Evolutionary conservation across 208 protist species (phyloP).

Genomic region (Trypanosoma conorhini): DNA sequence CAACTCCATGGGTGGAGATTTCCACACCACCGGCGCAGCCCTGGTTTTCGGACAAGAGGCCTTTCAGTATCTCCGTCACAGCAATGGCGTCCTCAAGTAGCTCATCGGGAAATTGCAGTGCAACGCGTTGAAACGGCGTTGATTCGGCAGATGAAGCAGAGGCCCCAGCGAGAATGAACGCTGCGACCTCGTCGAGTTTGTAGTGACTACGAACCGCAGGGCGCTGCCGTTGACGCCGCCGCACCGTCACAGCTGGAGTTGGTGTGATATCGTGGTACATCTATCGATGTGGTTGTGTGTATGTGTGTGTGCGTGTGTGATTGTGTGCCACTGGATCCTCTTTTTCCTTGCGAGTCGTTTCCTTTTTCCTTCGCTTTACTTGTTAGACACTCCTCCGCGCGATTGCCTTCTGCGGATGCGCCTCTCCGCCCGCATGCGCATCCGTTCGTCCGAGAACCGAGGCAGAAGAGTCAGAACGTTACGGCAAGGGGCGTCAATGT

Average conservation of each 20-base stretch:
- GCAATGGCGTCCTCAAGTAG: slow-evolving; percentile 67
- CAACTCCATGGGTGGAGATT: background rate
- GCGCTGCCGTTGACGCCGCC: slow-evolving; percentile 28
- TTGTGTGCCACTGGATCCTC: background rate
- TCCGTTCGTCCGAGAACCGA: too few species aligned
- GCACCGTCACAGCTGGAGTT: slow-evolving; percentile 45
- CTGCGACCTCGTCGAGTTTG: slow-evolving; percentile 29
- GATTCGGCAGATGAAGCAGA: slow-evolving; percentile 22
- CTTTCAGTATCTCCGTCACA: slow-evolving; percentile 56
- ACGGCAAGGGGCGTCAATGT: too few species aligned
- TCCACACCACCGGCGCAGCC: slow-evolving; percentile 32
- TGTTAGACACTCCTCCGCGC: too few species aligned
- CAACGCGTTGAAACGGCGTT: slow-evolving; percentile 44
- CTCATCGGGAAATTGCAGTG: slow-evolving; percentile 91
- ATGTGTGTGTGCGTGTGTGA: background rate
- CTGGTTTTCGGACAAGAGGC: slow-evolving; percentile 35
- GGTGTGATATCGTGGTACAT: slow-evolving; percentile 85
- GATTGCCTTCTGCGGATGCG: too few species aligned
- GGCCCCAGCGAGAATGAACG: slow-evolving; percentile 33
- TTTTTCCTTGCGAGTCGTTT: background rate
- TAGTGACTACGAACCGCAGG: slow-evolving; percentile 21
- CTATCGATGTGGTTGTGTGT: background rate
- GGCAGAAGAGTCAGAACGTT: too few species aligned
- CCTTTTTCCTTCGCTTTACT: too few species aligned
- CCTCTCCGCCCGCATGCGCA: too few species aligned